Evolutionary conservation across 2,329 filamentous ascomycete species (phyloP).

Genomic region (Alternaria gaisen): DNA sequence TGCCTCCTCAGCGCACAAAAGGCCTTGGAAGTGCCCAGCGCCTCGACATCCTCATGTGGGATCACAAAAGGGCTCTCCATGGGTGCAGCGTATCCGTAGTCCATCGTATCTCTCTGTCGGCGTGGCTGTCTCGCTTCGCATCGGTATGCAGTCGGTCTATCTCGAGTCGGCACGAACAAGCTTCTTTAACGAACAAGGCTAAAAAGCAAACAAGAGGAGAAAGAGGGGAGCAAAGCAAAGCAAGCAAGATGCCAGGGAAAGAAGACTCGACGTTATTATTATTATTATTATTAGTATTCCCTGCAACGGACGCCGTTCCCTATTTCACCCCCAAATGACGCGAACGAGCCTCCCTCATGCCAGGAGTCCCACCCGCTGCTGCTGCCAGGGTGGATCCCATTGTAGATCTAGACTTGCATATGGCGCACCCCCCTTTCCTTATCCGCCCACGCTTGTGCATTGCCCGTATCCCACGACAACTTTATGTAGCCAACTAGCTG

Average conservation of each 20-base stretch:
- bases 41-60: conserved; percentile 52
- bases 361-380: conserved; percentile 6
- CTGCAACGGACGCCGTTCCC: conserved; percentile 19
- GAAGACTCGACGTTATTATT: conserved; percentile 9
- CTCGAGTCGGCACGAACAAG: conserved; percentile 7
- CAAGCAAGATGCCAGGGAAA: conserved; percentile 4
- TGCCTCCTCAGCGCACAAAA: conserved; percentile 56
- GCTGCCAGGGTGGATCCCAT: conserved; percentile 6
- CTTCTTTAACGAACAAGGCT: neutral
- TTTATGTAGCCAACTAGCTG: conserved; percentile 8
- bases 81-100: conserved; percentile 16
- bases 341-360: conserved; percentile 18
- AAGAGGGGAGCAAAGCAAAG: conserved; percentile 3
- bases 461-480: neutral
- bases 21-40: conserved; percentile 51
- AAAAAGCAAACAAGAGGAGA: conserved; percentile 2
- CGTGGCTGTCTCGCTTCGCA: conserved; percentile 14
- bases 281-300: conserved; percentile 1
- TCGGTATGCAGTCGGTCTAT: conserved; percentile 10
- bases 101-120: conserved; percentile 10
- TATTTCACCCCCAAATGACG: conserved; percentile 30
- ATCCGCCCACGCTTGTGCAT: conserved; percentile 10
- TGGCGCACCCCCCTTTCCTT: conserved; percentile 22
- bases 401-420: conserved; percentile 15
- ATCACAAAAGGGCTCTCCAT: conserved; percentile 55